Evolutionary conservation across 2,329 filamentous ascomycete genomes (phyloP).

Genomic region (Kalmusia sp.): DNA sequence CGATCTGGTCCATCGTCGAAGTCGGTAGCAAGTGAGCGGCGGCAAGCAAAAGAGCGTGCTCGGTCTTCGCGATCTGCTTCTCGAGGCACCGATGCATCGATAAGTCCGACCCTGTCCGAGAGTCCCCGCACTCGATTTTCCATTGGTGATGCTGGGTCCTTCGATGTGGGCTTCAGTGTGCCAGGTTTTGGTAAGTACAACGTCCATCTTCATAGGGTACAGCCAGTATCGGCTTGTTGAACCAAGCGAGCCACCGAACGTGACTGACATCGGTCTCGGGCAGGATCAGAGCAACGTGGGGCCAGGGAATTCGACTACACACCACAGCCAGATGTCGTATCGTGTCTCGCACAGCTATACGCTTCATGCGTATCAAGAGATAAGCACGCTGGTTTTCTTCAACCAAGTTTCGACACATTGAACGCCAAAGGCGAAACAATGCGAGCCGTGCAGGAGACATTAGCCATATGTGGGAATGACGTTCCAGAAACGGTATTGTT

Average conservation of each 20-base stretch:
- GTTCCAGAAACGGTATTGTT: conserved; percentile 25
- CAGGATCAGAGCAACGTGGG: conserved; percentile 10
- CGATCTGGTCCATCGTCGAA: conserved; percentile 8
- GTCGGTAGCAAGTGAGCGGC: conserved; percentile 13
- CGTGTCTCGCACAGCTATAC: conserved; percentile 18
- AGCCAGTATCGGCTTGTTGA: background rate
- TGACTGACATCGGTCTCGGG: background rate
- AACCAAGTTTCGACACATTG: conserved; percentile 27
- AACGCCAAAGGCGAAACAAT: conserved; percentile 25
- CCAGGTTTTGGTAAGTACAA: background rate
- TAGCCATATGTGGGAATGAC: conserved; percentile 18
- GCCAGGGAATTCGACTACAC: conserved; percentile 19
- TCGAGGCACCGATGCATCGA: conserved; percentile 8
- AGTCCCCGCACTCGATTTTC: background rate
- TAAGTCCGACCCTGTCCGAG: background rate
- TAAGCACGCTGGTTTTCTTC: conserved; percentile 12
- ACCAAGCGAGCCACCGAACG: background rate
- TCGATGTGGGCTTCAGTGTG: conserved; percentile 12
- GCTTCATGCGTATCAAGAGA: conserved; percentile 17
- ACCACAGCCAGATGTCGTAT: conserved; percentile 18
- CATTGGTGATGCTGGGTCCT: conserved; percentile 8
- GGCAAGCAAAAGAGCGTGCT: background rate
- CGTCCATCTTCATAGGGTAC: background rate
- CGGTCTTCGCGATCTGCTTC: conserved; percentile 21
- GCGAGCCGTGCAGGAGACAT: conserved; percentile 21